Evolutionary conservation across 106 monocot genomes (phyloP).

Genomic region (Chionographis japonica): DNA sequence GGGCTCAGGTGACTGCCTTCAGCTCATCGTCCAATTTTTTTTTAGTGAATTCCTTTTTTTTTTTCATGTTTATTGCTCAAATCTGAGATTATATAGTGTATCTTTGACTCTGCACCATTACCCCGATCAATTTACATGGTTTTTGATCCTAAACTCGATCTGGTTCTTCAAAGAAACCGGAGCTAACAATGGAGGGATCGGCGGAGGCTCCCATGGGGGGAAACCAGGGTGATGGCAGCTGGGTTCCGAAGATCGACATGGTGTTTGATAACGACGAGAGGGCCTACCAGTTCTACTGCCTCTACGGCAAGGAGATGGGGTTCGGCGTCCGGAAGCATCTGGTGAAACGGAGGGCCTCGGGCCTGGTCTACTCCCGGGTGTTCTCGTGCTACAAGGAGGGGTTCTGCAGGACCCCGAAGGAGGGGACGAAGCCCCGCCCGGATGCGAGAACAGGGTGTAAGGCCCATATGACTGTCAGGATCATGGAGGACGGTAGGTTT

Average conservation of each 20-base stretch:
- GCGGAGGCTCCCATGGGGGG: not conserved
- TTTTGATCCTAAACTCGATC: too few relatives aligned
- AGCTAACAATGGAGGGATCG: not conserved
- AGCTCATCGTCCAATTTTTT: too few relatives aligned
- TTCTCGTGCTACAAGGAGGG: constrained; percentile 40
- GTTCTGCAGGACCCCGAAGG: constrained; percentile 17
- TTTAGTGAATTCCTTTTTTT: too few relatives aligned
- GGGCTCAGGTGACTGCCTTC: too few relatives aligned
- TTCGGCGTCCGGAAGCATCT: constrained; percentile 37
- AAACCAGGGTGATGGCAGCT: not conserved
- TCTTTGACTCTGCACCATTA: too few relatives aligned
- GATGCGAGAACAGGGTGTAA: constrained; percentile 29
- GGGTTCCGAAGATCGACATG: constrained; percentile 31
- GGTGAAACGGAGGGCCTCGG: constrained; percentile 29
- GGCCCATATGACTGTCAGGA: constrained; percentile 23
- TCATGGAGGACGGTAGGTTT: constrained; percentile 22
- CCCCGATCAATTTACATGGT: too few relatives aligned
- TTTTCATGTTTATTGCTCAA: too few relatives aligned
- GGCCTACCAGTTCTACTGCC: constrained; percentile 34
- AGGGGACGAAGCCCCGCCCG: constrained; percentile 19
- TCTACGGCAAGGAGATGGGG: constrained; percentile 22
- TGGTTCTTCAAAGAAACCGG: not conserved
- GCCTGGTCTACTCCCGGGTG: constrained; percentile 21
- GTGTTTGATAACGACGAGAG: constrained; percentile 38
- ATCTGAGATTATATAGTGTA: too few relatives aligned